Conservation (phyloP, 192 early-diverging fungal species). For the Coemansia sp. region DNA sequence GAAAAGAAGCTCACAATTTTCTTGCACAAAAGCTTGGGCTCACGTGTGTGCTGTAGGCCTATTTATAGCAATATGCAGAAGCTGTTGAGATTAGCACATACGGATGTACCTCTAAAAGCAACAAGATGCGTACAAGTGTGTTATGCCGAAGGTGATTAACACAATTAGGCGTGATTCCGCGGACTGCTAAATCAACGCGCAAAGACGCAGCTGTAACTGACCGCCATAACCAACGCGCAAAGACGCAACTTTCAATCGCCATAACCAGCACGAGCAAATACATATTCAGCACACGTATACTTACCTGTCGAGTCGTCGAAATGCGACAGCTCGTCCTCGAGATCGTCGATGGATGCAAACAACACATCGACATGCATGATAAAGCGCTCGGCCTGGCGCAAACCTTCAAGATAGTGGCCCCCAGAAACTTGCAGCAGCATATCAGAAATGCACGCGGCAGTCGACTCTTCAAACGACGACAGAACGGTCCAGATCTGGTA, state of each 20-base stretch:
- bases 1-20: slow-evolving; percentile 95
- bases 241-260: too few relatives aligned
- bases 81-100: not conserved
- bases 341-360: slow-evolving; percentile 84
- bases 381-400: slow-evolving; percentile 80
- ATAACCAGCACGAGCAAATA: too few relatives aligned
- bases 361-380: slow-evolving; percentile 91
- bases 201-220: too few relatives aligned
- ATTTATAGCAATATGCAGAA: slow-evolving; percentile 6
- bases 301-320: slow-evolving; percentile 65
- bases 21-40: slow-evolving; percentile 95
- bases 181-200: too few relatives aligned
- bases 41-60: slow-evolving; percentile 73
- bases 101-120: slow-evolving; percentile 2
- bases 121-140: not conserved
- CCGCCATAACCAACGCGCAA: too few relatives aligned
- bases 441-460: slow-evolving; percentile 91
- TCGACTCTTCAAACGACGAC: slow-evolving; percentile 94
- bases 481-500: slow-evolving; percentile 87
- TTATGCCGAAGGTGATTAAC: not conserved
- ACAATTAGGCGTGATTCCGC: too few relatives aligned
- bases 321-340: slow-evolving; percentile 70
- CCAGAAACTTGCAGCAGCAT: slow-evolving; percentile 91
- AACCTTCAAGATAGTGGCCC: slow-evolving; percentile 76
- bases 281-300: not conserved